These are phyloP conservation scores for Phoma sp. DNA, from an alignment of 2,329 filamentous ascomycete genomes.

Conservation along the genomic window DNA sequence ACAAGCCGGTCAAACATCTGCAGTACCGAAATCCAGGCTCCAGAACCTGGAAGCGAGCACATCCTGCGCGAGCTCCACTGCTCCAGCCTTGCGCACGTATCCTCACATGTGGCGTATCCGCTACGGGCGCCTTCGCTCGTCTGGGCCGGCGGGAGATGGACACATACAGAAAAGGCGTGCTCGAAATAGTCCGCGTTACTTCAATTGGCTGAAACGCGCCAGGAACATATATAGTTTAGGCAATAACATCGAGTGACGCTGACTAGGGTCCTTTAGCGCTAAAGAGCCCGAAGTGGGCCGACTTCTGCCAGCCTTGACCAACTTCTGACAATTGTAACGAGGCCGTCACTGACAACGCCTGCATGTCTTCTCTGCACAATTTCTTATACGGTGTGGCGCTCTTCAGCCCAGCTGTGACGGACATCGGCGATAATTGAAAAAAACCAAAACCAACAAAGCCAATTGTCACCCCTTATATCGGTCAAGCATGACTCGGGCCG, in stretches of 20 bases:
- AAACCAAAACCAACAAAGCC: background rate
- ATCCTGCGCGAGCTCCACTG: background rate
- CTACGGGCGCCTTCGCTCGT: constrained; percentile 9
- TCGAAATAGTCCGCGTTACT: constrained; percentile 5
- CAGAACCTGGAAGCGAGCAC: constrained; percentile 11
- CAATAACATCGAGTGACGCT: background rate
- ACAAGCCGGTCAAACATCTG: background rate
- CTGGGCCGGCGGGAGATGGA: constrained; percentile 11
- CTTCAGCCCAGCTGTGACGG: background rate
- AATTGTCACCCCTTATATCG: background rate
- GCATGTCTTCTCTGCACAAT: background rate
- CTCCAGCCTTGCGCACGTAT: constrained; percentile 7
- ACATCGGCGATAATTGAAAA: background rate
- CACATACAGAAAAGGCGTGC: background rate
- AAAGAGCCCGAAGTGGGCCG: constrained; percentile 3
- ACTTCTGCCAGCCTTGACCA: background rate
- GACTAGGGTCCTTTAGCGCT: constrained; percentile 4
- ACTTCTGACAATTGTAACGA: constrained; percentile 4
- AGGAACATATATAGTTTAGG: constrained; percentile 10
- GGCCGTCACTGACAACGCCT: constrained; percentile 2
- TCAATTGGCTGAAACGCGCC: constrained; percentile 17
- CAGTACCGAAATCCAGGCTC: constrained; percentile 1
- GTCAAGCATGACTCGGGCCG: constrained; percentile 11
- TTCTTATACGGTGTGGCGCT: constrained; percentile 12
- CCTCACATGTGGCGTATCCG: constrained; percentile 9